Percentiles rank a stretch among this genome's conserved stretches.
These are phyloP conservation scores for Leccinum rimulosum DNA, from an alignment of 768 basidiomycete species.

Conservation along the genomic window DNA sequence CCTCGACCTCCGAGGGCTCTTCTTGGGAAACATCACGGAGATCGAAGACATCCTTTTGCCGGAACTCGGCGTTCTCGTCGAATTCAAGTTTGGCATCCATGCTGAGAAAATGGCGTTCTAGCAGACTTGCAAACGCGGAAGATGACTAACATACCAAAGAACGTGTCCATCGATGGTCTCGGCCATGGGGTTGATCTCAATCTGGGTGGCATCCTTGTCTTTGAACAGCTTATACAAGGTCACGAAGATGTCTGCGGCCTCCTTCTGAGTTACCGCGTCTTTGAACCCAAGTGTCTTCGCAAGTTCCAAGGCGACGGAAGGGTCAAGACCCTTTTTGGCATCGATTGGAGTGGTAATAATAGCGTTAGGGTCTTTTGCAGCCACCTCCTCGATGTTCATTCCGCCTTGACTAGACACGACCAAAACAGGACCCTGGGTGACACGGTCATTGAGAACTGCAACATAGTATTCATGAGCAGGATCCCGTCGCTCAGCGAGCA, in stretches of 20 bases:
- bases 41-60: slow-evolving; percentile 85
- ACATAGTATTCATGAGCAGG: slow-evolving; percentile 98
- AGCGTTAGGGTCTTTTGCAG: slow-evolving; percentile 88
- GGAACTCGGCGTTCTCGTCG: slow-evolving; percentile 98
- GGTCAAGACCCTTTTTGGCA: slow-evolving; percentile 77
- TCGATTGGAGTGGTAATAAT: slow-evolving; percentile 95
- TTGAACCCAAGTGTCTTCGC: slow-evolving; percentile 93
- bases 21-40: slow-evolving; percentile 94
- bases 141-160: slow-evolving; percentile 70
- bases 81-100: slow-evolving; percentile 99
- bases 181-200: slow-evolving; percentile 98
- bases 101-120: slow-evolving; percentile 40
- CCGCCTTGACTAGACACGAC: slow-evolving; percentile 94
- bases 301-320: slow-evolving; percentile 65
- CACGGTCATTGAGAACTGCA: slow-evolving; percentile 94
- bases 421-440: slow-evolving; percentile 82
- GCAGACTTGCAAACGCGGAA: neutral
- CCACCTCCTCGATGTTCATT: slow-evolving; percentile 99
- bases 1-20: slow-evolving; percentile 96
- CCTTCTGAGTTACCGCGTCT: slow-evolving; percentile 61
- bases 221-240: slow-evolving; percentile 97
- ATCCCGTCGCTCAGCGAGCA: slow-evolving; percentile 94
- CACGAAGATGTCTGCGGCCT: slow-evolving; percentile 92
- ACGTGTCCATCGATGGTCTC: slow-evolving; percentile 89
- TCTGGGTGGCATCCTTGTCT: slow-evolving; percentile 98